Conservation (phyloP, 768 basidiomycete genomes). For the Cystofilobasidium bisporidii region DNA sequence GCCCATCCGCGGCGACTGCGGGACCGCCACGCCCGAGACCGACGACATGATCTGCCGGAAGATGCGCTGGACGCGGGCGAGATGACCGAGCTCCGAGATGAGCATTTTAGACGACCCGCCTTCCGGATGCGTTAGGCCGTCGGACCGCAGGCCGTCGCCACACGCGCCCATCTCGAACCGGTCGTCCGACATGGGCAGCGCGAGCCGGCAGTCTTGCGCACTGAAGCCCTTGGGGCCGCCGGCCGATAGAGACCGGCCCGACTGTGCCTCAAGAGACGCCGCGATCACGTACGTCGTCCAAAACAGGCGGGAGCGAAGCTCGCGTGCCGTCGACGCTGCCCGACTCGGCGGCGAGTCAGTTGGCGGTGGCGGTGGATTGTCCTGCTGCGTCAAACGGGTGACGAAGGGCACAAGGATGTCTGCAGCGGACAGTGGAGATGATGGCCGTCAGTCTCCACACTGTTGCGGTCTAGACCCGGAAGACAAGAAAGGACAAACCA, state of each 20-base stretch:
- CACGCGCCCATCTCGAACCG: slow-evolving; percentile 17
- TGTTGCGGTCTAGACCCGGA: neutral
- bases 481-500: neutral
- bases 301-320: slow-evolving; percentile 20
- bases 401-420: slow-evolving; percentile 17
- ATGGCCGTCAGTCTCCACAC: neutral
- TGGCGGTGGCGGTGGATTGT: slow-evolving; percentile 14
- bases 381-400: slow-evolving; percentile 13
- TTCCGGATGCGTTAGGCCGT: slow-evolving; percentile 7
- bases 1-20: neutral
- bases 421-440: neutral
- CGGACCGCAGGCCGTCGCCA: slow-evolving; percentile 11
- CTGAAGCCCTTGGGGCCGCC: slow-evolving; percentile 9
- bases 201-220: slow-evolving; percentile 13
- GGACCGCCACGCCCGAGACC: neutral
- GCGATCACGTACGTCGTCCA: slow-evolving; percentile 22
- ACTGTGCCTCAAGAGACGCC: slow-evolving; percentile 14
- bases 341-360: neutral
- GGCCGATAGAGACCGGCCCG: neutral
- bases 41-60: slow-evolving; percentile 15
- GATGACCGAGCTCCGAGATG: slow-evolving; percentile 19
- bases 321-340: slow-evolving; percentile 8
- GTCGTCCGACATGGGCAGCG: slow-evolving; percentile 20
- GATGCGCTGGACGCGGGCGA: slow-evolving; percentile 23
- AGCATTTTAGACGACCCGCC: neutral